These are phyloP conservation scores for Fraxinus velutina DNA, from an alignment of 305 asterid genomes.

Conservation along the genomic window DNA sequence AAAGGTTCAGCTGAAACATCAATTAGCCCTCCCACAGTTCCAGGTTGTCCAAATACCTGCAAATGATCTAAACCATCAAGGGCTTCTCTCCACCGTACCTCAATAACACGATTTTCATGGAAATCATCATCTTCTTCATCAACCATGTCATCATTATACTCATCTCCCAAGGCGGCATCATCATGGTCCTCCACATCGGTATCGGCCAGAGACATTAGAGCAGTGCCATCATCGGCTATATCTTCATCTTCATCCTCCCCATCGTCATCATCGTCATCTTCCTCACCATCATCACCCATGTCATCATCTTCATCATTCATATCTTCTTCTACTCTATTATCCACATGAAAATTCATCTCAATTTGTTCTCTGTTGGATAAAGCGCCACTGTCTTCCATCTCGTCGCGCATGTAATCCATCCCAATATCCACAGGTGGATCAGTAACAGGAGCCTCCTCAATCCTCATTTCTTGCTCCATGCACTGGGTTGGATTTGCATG, in stretches of 20 bases:
- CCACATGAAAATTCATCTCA: conserved; percentile 77
- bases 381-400: conserved; percentile 73
- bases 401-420: conserved; percentile 77
- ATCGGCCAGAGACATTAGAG: conserved; percentile 95
- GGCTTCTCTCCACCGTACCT: conserved; percentile 99
- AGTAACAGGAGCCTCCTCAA: conserved; percentile 58
- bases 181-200: conserved; percentile 98
- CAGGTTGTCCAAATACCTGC: conserved; percentile 95
- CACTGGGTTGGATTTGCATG: conserved; percentile 31
- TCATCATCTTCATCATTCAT: conserved; percentile 97
- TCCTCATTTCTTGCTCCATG: conserved; percentile 73
- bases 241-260: conserved; percentile 96
- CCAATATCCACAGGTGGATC: conserved; percentile 67
- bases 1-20: conserved; percentile 93
- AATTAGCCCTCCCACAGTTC: conserved; percentile 77
- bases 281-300: conserved; percentile 94
- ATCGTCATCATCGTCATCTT: conserved; percentile 71
- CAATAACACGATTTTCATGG: conserved; percentile 95
- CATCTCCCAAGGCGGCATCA: conserved; percentile 89
- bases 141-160: conserved; percentile 92
- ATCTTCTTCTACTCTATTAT: conserved; percentile 77
- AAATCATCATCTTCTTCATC: conserved; percentile 99
- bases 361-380: conserved; percentile 67
- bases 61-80: conserved; percentile 93
- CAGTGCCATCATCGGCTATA: conserved; percentile 86